Evolutionary conservation across 2,329 filamentous ascomycete genomes (phyloP).

Genomic region (Chalaropsis thielavioides): DNA sequence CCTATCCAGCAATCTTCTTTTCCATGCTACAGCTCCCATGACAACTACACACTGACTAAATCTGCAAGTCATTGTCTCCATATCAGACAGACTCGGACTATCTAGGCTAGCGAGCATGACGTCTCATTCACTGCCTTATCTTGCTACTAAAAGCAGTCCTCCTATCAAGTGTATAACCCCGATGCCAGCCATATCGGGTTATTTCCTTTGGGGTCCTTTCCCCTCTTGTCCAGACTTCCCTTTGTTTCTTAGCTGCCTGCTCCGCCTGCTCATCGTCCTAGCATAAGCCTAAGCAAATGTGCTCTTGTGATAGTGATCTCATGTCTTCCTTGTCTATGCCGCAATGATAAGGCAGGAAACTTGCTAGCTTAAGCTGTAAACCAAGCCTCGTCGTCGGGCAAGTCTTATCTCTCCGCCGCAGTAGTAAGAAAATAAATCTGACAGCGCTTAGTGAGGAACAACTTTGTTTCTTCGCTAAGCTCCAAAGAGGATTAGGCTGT

Average conservation of each 20-base stretch:
- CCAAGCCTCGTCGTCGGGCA: not conserved
- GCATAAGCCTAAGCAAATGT: too few species aligned
- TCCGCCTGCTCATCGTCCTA: too few species aligned
- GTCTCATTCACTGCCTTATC: not conserved
- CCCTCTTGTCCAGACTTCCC: too few species aligned
- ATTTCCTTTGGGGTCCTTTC: not conserved
- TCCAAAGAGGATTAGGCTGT: not conserved
- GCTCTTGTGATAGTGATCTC: not conserved
- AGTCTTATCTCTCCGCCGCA: not conserved
- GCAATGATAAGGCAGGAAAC: not conserved
- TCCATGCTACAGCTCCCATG: too few species aligned
- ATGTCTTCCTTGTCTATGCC: not conserved
- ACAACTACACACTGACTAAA: not conserved
- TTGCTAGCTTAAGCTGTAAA: not conserved
- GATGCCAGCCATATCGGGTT: not conserved
- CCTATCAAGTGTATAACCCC: not conserved
- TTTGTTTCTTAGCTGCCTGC: too few species aligned
- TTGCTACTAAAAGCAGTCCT: not conserved
- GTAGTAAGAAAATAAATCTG: not conserved
- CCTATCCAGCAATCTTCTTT: too few species aligned
- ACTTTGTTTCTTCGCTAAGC: not conserved
- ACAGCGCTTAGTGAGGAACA: conserved; percentile 2
- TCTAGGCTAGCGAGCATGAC: not conserved
- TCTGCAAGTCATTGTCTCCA: not conserved
- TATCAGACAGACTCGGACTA: not conserved